Evolutionary conservation across 2,329 filamentous ascomycete genomes (phyloP), one percentile per base, ranked within the genome.

Genomic region (Diaporthe sp.): DNA sequence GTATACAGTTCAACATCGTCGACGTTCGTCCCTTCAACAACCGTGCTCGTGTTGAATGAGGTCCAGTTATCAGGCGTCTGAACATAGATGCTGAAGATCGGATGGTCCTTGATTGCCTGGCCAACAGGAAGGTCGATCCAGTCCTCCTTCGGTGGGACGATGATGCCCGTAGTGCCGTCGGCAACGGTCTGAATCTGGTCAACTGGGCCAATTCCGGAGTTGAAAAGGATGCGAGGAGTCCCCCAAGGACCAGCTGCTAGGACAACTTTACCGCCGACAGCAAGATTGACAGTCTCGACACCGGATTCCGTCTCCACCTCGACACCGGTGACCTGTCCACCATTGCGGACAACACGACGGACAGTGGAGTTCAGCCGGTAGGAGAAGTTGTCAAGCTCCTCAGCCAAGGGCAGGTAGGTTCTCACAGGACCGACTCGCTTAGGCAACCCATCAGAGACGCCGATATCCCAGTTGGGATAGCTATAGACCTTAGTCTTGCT

Each of bases 1-100:
- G 82, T 80, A 58, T 82, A 85, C 8, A 82, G 77, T 17, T 82
- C 80, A 12, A 84, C 50, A 25, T 76, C 59, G 70, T 59, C 9
- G 19, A 70, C n/a, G 35, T 70, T n/a, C 13, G n/a, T 47, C n/a
- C 51, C 51, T 4, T 59, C 51, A 12, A 70, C 51, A 10, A 70
- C 51, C 17, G 68, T 70, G 22, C 22, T 25, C 25, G 63, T 66
- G 25, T 66, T 66, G 63, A 66, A 66, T 17, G n/a, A 66, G 12
- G 63, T 66, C 63, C 63, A 66, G n/a, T 66, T 17, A 22, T 51
- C 63, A 12, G 63, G 30, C 7, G 63, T 66, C 63, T 66, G 63
- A 51, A 66, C 63, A 15, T 66, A 66, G 47, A 83, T 73, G 30
- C 78, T 75, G 25, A 76, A 78, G 42, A 79, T 72, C 9, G 74